phyloP scores from a whole-genome alignment of 306 rosid genomes.

The Ochetophila trinervis region DNA sequence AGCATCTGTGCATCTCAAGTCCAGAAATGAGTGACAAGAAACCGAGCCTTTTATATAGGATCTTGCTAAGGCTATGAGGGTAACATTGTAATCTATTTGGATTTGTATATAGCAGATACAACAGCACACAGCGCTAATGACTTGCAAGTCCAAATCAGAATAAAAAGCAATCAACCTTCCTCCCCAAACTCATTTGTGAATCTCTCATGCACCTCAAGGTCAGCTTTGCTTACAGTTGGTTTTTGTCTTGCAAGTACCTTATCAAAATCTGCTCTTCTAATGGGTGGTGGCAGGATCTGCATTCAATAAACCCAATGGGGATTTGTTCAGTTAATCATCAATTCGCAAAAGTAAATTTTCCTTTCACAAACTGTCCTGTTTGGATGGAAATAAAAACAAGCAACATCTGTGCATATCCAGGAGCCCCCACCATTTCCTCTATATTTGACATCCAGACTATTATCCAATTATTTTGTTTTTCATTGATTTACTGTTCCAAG shows the following conservation, averaged over 20 bases:
- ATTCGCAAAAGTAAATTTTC: neutral
- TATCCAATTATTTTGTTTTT: neutral
- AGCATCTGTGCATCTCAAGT: no score
- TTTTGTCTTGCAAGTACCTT: slow-evolving; percentile 96
- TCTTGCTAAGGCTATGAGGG: no score
- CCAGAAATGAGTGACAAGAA: no score
- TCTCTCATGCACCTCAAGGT: slow-evolving; percentile 89
- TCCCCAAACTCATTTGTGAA: slow-evolving; percentile 97
- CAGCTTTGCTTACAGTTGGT: slow-evolving; percentile 92
- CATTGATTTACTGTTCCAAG: neutral
- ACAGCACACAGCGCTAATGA: no score
- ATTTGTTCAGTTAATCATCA: slow-evolving; percentile 9
- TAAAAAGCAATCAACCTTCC: slow-evolving; percentile 70
- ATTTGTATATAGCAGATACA: no score
- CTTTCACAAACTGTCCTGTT: no score
- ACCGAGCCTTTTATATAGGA: no score
- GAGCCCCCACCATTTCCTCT: no score
- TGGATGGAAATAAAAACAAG: no score
- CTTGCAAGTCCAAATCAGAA: slow-evolving; percentile 11
- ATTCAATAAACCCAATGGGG: neutral
- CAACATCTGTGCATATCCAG: no score
- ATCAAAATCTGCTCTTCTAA: slow-evolving; percentile 77
- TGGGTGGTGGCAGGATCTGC: slow-evolving; percentile 98
- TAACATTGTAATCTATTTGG: no score
- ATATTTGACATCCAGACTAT: no score